Conservation (phyloP, 306 rosid species). For the Dalbergia cochinchinensis region DNA sequence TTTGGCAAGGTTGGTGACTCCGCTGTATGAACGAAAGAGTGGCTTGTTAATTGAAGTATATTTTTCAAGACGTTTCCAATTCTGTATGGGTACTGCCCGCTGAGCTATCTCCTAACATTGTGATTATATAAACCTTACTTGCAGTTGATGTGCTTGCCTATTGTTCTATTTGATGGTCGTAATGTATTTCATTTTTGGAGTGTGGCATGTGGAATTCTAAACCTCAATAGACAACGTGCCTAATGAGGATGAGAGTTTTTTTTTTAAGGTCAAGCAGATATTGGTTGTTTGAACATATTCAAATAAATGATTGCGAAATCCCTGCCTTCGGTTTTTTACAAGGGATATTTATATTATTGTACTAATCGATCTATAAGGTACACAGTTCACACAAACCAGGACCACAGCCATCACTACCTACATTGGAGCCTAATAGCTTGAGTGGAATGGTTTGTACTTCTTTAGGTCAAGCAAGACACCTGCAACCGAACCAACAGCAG, state of each 20-base stretch:
- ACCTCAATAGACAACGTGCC: not conserved
- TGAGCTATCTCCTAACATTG: not conserved
- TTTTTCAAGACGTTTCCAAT: not conserved
- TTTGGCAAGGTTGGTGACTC: not conserved
- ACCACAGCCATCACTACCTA: constrained; percentile 22
- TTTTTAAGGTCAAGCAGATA: too few species aligned
- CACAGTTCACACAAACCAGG: constrained; percentile 34
- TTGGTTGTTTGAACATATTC: constrained; percentile 2
- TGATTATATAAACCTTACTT: not conserved
- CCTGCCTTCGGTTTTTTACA: constrained; percentile 29
- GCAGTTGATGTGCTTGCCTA: not conserved
- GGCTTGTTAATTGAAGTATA: not conserved
- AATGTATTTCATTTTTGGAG: constrained; percentile 2
- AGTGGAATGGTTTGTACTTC: constrained; percentile 65
- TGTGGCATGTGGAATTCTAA: not conserved
- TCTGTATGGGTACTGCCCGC: not conserved
- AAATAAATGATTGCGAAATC: constrained; percentile 17
- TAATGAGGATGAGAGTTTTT: not conserved
- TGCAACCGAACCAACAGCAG: constrained; percentile 79
- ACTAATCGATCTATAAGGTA: not conserved
- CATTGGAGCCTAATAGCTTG: constrained; percentile 38
- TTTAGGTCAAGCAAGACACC: constrained; percentile 70
- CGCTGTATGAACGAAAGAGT: not conserved
- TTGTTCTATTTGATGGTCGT: not conserved
- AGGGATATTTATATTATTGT: constrained; percentile 1